Evolutionary conservation across 2,329 filamentous ascomycete species (phyloP).

Genomic region (Coleophoma cylindrospora): DNA sequence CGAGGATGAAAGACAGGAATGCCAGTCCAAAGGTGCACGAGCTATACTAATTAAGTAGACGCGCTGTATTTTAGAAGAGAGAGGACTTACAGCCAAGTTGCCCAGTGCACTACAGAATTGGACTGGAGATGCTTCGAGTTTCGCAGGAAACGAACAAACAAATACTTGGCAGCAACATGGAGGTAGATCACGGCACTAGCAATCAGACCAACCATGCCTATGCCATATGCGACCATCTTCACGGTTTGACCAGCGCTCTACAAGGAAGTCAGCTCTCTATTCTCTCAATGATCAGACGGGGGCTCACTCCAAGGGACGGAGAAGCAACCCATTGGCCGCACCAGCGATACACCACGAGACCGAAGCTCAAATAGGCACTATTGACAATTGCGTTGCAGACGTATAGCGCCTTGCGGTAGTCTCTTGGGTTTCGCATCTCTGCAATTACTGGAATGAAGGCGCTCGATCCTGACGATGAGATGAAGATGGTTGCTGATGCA

Average conservation of each 20-base stretch:
- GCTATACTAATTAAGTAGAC: background rate
- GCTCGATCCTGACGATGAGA: constrained; percentile 49
- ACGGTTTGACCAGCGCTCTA: constrained; percentile 47
- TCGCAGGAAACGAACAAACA: constrained; percentile 48
- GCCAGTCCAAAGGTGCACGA: constrained; percentile 35
- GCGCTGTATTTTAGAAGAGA: background rate
- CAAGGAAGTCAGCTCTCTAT: background rate
- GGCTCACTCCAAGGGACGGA: constrained; percentile 44
- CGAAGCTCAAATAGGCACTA: constrained; percentile 50
- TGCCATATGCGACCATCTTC: constrained; percentile 55
- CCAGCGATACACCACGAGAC: constrained; percentile 45
- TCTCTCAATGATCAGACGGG: background rate
- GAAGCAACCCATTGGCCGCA: constrained; percentile 57
- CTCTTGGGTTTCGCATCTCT: constrained; percentile 55
- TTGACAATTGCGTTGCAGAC: constrained; percentile 51
- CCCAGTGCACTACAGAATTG: constrained; percentile 43
- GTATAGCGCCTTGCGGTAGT: constrained; percentile 55
- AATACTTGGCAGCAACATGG: constrained; percentile 46
- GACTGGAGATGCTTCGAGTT: constrained; percentile 41
- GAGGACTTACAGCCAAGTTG: constrained; percentile 34
- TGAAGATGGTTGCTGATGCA: constrained; percentile 51
- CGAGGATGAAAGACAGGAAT: constrained; percentile 40
- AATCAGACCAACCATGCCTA: constrained; percentile 47
- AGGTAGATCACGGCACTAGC: constrained; percentile 34
- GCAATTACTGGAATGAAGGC: constrained; percentile 59